phyloP scores from a whole-genome alignment of 805 yeast species.

The Starmera dryadoides region DNA sequence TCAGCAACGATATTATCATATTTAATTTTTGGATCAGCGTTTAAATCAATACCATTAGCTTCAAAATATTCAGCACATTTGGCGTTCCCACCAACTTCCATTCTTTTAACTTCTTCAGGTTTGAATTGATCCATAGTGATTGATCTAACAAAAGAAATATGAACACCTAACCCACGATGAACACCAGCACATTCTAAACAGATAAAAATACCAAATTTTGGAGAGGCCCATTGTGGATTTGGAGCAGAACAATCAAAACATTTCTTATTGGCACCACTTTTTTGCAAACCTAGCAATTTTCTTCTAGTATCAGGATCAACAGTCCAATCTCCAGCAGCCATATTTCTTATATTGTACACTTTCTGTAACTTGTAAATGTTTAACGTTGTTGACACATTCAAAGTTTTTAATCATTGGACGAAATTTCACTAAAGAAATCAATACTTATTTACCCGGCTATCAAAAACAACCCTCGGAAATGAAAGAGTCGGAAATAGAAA shows the following conservation, averaged over 20 bases:
- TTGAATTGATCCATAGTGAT: constrained; percentile 99
- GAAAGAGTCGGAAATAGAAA: no score
- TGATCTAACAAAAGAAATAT: constrained; percentile 90
- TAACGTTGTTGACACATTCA: no score
- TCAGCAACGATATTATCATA: constrained; percentile 90
- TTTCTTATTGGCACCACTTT: constrained; percentile 72
- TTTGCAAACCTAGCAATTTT: constrained; percentile 68
- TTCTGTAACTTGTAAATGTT: no score
- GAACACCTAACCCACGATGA: constrained; percentile 95
- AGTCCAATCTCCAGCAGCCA: constrained; percentile 61
- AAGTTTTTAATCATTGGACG: no score
- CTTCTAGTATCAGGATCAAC: constrained; percentile 92
- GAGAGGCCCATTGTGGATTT: constrained; percentile 99
- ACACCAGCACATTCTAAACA: constrained; percentile 97
- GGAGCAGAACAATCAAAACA: constrained; percentile 95
- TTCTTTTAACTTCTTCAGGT: constrained; percentile 78
- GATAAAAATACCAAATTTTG: constrained; percentile 94
- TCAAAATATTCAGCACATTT: constrained; percentile 62
- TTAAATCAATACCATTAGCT: constrained; percentile 61
- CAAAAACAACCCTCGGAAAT: no score
- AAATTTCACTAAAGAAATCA: no score
- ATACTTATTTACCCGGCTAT: no score
- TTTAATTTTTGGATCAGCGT: constrained; percentile 61
- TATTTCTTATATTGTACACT: constrained; percentile 4
- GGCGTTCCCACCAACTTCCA: constrained; percentile 94